phyloP scores from a whole-genome alignment of 1,284 basidiomycete genomes.

The Ustilago loliicola region DNA sequence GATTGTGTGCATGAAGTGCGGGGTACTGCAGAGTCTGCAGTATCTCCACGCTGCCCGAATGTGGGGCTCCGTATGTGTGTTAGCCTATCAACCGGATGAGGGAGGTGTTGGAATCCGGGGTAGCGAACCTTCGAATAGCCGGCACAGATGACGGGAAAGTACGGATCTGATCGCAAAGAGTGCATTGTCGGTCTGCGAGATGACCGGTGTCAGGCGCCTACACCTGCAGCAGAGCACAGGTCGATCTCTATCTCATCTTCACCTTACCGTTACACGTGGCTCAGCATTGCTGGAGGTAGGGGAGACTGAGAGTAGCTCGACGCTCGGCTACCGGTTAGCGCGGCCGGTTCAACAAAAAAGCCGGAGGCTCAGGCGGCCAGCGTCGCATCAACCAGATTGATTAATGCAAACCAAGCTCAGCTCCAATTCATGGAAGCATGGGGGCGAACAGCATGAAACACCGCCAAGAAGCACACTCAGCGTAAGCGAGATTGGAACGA shows the following conservation, averaged over 20 bases:
- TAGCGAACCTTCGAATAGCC: neutral
- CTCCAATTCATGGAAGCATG: slow-evolving; percentile 2
- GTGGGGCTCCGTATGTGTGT: slow-evolving; percentile 10
- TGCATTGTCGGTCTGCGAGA: slow-evolving; percentile 1
- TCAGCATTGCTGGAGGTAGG: neutral
- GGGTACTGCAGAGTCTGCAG: neutral
- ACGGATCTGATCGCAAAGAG: neutral
- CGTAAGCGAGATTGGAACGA: slow-evolving; percentile 7
- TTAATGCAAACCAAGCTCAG: slow-evolving; percentile 1
- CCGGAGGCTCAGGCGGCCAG: slow-evolving; percentile 26
- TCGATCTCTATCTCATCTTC: neutral
- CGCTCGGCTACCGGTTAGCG: slow-evolving; percentile 27
- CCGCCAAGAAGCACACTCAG: slow-evolving; percentile 10
- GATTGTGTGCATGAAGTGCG: neutral
- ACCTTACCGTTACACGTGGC: slow-evolving; percentile 9
- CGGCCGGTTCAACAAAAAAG: slow-evolving; percentile 27
- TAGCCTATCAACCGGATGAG: neutral
- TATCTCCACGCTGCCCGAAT: neutral
- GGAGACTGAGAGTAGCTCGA: too few relatives aligned
- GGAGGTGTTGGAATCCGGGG: neutral
- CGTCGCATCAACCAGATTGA: neutral
- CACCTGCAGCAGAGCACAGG: neutral
- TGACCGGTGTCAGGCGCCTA: slow-evolving; percentile 1
- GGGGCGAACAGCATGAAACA: slow-evolving; percentile 5
- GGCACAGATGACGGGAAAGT: neutral